These are phyloP conservation scores for Cyberlindnera subsufficiens DNA, from an alignment of 805 yeast species.

Conservation along the genomic window DNA sequence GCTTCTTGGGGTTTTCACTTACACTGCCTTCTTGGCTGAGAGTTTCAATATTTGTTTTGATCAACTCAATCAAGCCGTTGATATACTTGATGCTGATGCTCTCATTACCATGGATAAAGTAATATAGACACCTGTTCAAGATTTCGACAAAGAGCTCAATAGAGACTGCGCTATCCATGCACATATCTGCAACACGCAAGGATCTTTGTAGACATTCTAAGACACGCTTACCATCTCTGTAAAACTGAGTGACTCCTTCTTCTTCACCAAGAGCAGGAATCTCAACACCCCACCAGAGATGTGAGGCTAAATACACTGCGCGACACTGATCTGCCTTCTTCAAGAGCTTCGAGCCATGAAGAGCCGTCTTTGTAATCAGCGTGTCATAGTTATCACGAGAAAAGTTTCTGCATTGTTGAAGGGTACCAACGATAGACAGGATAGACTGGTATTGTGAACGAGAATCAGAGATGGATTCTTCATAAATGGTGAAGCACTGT, in stretches of 20 bases:
- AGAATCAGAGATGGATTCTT: constrained; percentile 52
- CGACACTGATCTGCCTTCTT: constrained; percentile 95
- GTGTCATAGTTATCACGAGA: constrained; percentile 70
- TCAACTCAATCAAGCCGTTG: constrained; percentile 81
- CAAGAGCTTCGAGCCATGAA: constrained; percentile 81
- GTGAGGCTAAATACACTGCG: constrained; percentile 81
- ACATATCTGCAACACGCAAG: constrained; percentile 86
- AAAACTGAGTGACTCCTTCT: constrained; percentile 36
- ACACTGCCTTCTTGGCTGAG: constrained; percentile 11
- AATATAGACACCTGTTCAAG: constrained; percentile 78
- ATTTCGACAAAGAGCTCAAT: constrained; percentile 86
- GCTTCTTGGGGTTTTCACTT: constrained; percentile 28
- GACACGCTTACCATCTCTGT: constrained; percentile 62
- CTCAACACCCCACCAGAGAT: constrained; percentile 90
- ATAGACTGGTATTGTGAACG: constrained; percentile 48
- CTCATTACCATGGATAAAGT: constrained; percentile 73
- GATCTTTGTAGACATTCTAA: constrained; percentile 89
- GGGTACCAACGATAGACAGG: constrained; percentile 41
- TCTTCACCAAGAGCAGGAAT: constrained; percentile 40
- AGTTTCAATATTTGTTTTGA: constrained; percentile 49
- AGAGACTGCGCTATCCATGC: constrained; percentile 72
- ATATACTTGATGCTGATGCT: constrained; percentile 67
- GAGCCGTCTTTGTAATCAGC: constrained; percentile 76
- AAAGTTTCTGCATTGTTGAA: constrained; percentile 47
- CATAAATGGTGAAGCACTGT: constrained; percentile 82